Percentiles rank a stretch among this genome's conserved stretches.
Evolutionary conservation across 768 basidiomycete genomes (phyloP).

Genomic region (Roridomyces roridus): DNA sequence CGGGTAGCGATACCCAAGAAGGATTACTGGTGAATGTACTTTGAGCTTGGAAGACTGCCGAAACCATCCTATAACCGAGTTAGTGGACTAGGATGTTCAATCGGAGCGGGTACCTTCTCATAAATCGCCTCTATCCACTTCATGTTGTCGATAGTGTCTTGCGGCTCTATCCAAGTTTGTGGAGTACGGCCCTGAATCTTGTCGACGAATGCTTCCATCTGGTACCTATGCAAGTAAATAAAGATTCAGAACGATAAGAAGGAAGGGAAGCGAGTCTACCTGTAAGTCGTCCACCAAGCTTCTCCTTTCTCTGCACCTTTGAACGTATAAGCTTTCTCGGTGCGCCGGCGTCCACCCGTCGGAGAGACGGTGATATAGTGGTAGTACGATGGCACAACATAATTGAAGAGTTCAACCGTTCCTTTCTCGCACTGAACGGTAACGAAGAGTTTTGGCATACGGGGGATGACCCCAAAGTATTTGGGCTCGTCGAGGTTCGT

Average conservation of each 20-base stretch:
- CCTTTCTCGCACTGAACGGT: conserved; percentile 40
- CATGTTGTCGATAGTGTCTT: conserved; percentile 52
- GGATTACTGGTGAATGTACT: no score
- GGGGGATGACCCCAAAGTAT: conserved; percentile 48
- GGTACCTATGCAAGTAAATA: conserved; percentile 35
- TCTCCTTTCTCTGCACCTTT: conserved; percentile 43
- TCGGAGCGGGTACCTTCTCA: conserved; percentile 42
- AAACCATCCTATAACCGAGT: no score
- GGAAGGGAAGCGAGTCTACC: conserved; percentile 28
- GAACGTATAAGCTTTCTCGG: conserved; percentile 50
- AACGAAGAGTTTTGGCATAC: conserved; percentile 36
- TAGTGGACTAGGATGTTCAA: no score
- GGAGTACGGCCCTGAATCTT: conserved; percentile 47
- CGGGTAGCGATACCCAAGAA: no score
- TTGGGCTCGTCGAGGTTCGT: conserved; percentile 43
- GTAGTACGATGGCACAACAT: conserved; percentile 44
- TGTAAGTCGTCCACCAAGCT: conserved; percentile 57
- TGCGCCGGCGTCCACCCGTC: conserved; percentile 32
- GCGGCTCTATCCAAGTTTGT: conserved; percentile 48
- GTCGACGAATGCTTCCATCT: conserved; percentile 64
- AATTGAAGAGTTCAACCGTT: conserved; percentile 47
- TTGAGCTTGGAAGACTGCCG: no score
- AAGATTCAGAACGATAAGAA: background rate
- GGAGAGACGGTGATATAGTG: conserved; percentile 51
- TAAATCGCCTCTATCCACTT: conserved; percentile 53